These are phyloP conservation scores for Mimosa bimucronata DNA, from an alignment of 306 rosid species.

Conservation along the genomic window DNA sequence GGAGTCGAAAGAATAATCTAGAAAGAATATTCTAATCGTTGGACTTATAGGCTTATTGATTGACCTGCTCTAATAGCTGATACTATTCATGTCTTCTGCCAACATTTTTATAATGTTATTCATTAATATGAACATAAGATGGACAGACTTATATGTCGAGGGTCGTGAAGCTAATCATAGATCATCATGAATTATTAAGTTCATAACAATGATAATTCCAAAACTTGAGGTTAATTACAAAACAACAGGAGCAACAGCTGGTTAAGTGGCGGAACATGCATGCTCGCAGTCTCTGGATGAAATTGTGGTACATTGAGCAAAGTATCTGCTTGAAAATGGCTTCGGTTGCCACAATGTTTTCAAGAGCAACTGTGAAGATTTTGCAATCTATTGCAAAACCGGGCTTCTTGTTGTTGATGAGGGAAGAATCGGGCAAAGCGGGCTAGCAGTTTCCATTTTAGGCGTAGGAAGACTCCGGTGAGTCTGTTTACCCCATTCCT, in stretches of 20 bases:
- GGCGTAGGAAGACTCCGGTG: too few species aligned
- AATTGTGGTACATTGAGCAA: conserved; percentile 74
- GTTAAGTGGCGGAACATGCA: conserved; percentile 77
- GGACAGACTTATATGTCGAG: neutral
- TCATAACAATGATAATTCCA: neutral
- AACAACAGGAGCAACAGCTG: neutral
- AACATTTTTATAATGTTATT: neutral
- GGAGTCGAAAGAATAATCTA: neutral
- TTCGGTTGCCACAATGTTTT: conserved; percentile 84
- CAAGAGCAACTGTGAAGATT: conserved; percentile 94
- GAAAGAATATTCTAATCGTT: neutral
- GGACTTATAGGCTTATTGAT: neutral
- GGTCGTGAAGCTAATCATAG: neutral
- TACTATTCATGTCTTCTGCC: neutral
- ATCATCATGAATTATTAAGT: neutral
- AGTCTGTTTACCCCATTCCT: too few species aligned
- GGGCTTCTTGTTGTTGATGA: conserved; percentile 74
- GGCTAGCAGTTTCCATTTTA: conserved; percentile 81
- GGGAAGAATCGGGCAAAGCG: conserved; percentile 79
- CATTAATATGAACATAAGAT: neutral
- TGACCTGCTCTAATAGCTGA: neutral
- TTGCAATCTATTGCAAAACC: conserved; percentile 92
- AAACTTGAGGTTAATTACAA: neutral
- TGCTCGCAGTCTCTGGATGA: conserved; percentile 69
- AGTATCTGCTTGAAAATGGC: conserved; percentile 71